Base-by-base conservation (phyloP, 805 yeast genomes). In the Lachancea meyersii region DNA sequence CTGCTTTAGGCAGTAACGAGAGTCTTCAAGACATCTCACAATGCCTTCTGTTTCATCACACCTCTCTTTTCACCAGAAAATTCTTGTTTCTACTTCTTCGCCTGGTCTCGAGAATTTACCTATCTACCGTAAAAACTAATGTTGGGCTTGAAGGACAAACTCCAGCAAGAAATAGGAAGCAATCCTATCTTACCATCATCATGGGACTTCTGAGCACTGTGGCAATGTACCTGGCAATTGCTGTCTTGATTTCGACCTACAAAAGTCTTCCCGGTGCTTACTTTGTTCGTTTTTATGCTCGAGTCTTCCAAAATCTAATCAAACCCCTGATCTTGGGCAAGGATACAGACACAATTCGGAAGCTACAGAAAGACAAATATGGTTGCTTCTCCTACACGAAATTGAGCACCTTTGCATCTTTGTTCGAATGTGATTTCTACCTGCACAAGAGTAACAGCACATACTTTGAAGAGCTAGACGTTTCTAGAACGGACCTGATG, bases 361-460 rank as follows among this genome's bases (percentile, higher is more conserved):
- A 28, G 34, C 48, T 62, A 33, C 53, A 55, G 38, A 31, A 35
- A 2, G 24, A 49, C 23, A 47, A 48, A 30, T 41, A 46, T 27
- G 60, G 58, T 11, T 52, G 54, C 54, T 80, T 80, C 58, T 65
- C 69, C 10, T 68, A 73, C 34, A 56, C 68, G 1, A 52, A 58
- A 11, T 68, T 68, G 49, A 49, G 60, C 18, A 74, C 88, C 0
- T 77, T 76, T 46, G 84, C 83, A 22, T 80, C 91, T 1, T 78
- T 84, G 6, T 64, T 84, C 55, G 97, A 89, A 58, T 79, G 86
- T 57, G 97, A 89, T 62, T 75, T 85, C 68, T 86, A 86, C 57
- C 54, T 87, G 37, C 97, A 89, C 68, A 91, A 89, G 67, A 78
- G 83, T 44, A 91, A 91, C 60, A 79, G 91, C 5, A 83, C 95